These are phyloP conservation scores for Eustoma russellianum DNA, from an alignment of 257 asterid species.

Conservation along the genomic window DNA sequence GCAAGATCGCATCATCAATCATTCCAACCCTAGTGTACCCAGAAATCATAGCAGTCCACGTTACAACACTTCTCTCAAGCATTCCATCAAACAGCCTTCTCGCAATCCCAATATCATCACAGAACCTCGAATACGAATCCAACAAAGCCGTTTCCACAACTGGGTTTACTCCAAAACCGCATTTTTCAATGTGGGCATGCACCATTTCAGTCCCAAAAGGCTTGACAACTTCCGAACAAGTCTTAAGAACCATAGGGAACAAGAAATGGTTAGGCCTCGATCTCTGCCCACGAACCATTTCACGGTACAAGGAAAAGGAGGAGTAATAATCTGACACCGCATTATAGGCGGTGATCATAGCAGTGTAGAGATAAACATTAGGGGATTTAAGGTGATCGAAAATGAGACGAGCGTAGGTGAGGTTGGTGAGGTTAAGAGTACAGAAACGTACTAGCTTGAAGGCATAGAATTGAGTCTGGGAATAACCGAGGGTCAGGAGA, in stretches of 20 bases:
- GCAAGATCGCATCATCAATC: slow-evolving; percentile 48
- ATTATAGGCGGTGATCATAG: slow-evolving; percentile 46
- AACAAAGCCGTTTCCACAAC: slow-evolving; percentile 61
- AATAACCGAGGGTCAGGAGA: slow-evolving; percentile 57
- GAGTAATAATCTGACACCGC: slow-evolving; percentile 34
- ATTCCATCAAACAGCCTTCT: slow-evolving; percentile 66
- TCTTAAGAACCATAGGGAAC: slow-evolving; percentile 44
- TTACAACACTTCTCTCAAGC: slow-evolving; percentile 46
- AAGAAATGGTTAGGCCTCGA: slow-evolving; percentile 64
- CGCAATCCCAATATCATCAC: slow-evolving; percentile 35
- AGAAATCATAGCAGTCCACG: slow-evolving; percentile 85
- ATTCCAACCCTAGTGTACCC: slow-evolving; percentile 55
- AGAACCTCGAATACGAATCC: slow-evolving; percentile 47
- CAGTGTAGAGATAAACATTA: slow-evolving; percentile 50
- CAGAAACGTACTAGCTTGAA: slow-evolving; percentile 82
- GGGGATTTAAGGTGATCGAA: slow-evolving; percentile 49
- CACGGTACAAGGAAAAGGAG: slow-evolving; percentile 41
- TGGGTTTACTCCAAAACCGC: slow-evolving; percentile 40
- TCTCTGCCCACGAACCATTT: slow-evolving; percentile 38
- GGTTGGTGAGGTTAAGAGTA: slow-evolving; percentile 32
- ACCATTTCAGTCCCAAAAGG: slow-evolving; percentile 45
- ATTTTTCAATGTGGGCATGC: slow-evolving; percentile 56
- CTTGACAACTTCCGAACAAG: slow-evolving; percentile 42
- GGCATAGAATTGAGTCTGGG: slow-evolving; percentile 52
- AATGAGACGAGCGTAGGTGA: slow-evolving; percentile 55